Base-by-base conservation (phyloP, 1,284 basidiomycete species). In the Sphaerobolus stellatus region DNA sequence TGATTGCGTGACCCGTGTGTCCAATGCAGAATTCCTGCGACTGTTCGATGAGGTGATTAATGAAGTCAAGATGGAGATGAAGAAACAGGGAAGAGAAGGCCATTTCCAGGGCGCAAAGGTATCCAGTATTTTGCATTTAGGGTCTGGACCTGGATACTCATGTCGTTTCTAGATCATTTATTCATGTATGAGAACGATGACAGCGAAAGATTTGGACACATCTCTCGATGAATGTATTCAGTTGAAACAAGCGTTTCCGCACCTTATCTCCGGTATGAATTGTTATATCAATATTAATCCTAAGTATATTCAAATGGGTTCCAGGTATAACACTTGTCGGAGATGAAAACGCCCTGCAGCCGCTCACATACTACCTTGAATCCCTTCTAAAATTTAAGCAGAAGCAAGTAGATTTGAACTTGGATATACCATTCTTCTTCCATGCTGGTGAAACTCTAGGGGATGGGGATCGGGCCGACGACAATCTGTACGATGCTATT, bases 91-190 rank as follows among this genome's bases (percentile, higher is more conserved):
- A 18, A 73, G 82, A 53, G 75, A 71, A 57, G 77, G 77, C 56
- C 82, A 81, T 59, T 87, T 90, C 62, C 65, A 86, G 56, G 86
- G 84, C 20, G 81, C 82, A 8, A 84, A 43, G 41, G 41, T 43
- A 43, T 24, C 28, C 75, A 69, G 86, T 85, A 52, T 41, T 24
- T 5, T 38, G 44, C 31, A 29, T 36, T 20, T 34, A 36, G 25
- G 36, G 22, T 20, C 25, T 22, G 25, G 22, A 30, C 33, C 45
- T 33, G 33, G 33, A 14, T 49, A 46, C 33, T 11, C 30, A n/a
- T n/a, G n/a, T n/a, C n/a, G n/a, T n/a, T n/a, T n/a, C n/a, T 56
- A 88, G 83, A 78, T 90, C 54, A 89, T 92, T 59, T 91, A 91
- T 64, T 75, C 79, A 2, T 86, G 86, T 0, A 64, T 90, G 29